Evolutionary conservation across 805 yeast genomes (phyloP).

Genomic region (Citeromyces nyonsensis): DNA sequence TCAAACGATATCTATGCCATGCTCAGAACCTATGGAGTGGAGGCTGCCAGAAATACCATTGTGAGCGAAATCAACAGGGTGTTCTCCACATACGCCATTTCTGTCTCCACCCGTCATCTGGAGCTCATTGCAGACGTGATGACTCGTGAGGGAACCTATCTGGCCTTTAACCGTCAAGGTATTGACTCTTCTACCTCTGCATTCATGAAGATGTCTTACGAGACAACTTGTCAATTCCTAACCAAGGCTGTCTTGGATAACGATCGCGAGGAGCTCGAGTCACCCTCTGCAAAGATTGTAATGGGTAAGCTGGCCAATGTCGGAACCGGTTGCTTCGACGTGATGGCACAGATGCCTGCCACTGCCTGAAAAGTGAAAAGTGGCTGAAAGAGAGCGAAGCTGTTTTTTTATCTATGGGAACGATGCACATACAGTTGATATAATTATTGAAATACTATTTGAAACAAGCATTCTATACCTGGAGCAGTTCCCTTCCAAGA

Average conservation of each 20-base stretch:
- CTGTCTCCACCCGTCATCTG: slow-evolving; percentile 85
- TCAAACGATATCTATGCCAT: slow-evolving; percentile 93
- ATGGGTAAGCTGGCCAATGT: slow-evolving; percentile 81
- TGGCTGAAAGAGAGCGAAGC: background rate
- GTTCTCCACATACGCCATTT: slow-evolving; percentile 89
- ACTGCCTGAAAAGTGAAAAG: slow-evolving; percentile 1
- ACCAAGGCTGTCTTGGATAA: slow-evolving; percentile 93
- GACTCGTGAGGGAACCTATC: slow-evolving; percentile 96
- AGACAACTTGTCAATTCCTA: slow-evolving; percentile 93
- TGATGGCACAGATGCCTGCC: slow-evolving; percentile 34
- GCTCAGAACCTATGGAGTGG: slow-evolving; percentile 87
- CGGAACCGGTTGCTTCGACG: slow-evolving; percentile 94
- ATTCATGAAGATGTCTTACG: slow-evolving; percentile 97
- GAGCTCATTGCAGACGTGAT: slow-evolving; percentile 96
- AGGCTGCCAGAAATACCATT: slow-evolving; percentile 96
- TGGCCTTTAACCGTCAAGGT: slow-evolving; percentile 97
- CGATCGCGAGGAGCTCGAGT: slow-evolving; percentile 73
- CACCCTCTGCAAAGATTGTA: slow-evolving; percentile 90
- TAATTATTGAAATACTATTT: too few relatives aligned
- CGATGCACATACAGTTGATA: too few relatives aligned
- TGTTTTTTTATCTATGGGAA: background rate
- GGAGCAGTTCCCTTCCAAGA: too few relatives aligned
- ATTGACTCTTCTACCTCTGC: slow-evolving; percentile 92
- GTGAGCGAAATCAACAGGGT: slow-evolving; percentile 93
- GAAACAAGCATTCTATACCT: too few relatives aligned